Conservation (phyloP, 208 protist species). For the Novymonas esmeraldas region DNA sequence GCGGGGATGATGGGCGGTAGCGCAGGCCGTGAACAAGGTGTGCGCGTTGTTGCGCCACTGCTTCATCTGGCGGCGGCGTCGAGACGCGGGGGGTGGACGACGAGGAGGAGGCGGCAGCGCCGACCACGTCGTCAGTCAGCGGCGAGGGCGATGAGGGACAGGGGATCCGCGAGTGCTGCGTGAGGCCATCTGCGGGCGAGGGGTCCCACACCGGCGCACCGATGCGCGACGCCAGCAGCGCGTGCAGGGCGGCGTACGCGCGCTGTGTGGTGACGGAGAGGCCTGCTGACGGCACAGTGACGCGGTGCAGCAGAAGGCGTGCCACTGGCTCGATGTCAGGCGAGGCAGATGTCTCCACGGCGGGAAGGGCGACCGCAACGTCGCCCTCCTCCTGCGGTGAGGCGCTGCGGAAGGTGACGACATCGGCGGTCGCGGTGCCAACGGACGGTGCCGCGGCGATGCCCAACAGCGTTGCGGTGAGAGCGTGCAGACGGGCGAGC, state of each 20-base stretch:
- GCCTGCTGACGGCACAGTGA: background rate
- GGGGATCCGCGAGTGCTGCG: too few relatives aligned
- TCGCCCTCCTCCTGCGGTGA: background rate
- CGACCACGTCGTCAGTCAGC: too few relatives aligned
- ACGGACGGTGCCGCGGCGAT: too few relatives aligned
- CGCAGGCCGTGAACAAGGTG: background rate
- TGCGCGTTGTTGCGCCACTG: background rate
- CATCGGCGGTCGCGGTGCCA: background rate
- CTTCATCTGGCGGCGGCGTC: too few relatives aligned
- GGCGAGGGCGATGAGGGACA: too few relatives aligned
- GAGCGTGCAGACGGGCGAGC: background rate
- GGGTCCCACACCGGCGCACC: background rate
- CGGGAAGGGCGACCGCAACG: background rate
- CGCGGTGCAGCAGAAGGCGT: background rate
- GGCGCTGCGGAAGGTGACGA: too few relatives aligned
- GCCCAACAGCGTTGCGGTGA: too few relatives aligned
- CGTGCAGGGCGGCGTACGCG: slow-evolving; percentile 2
- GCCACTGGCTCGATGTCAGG: background rate
- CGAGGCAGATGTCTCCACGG: too few relatives aligned
- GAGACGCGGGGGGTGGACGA: too few relatives aligned
- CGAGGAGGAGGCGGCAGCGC: too few relatives aligned
- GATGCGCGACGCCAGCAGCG: background rate
- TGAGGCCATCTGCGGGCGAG: background rate
- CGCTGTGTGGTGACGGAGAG: slow-evolving; percentile 1
- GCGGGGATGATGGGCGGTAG: background rate